Evolutionary conservation across 2,329 filamentous ascomycete species (phyloP).

Genomic region (Aspergillus sp.): DNA sequence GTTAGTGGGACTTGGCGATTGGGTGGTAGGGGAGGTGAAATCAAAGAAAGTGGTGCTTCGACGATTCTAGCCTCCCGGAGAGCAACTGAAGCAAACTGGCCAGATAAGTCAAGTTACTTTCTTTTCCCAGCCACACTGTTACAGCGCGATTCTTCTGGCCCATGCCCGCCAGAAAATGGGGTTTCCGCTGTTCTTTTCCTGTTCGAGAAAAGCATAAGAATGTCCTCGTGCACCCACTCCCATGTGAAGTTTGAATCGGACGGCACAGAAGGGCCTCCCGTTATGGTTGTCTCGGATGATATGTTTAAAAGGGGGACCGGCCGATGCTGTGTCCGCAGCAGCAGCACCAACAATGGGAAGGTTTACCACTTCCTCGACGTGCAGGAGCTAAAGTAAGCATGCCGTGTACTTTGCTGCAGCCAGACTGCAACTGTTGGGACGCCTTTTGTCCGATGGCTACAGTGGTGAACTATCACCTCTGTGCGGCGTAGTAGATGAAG

Average conservation of each 20-base stretch:
- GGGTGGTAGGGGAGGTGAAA: constrained; percentile 13
- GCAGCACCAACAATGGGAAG: not conserved
- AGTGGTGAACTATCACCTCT: not conserved
- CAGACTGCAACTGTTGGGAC: not conserved
- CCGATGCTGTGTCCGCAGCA: not conserved
- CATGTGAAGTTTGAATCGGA: constrained; percentile 19
- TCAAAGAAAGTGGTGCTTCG: constrained; percentile 11
- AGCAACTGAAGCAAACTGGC: not conserved
- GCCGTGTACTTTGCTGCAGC: constrained; percentile 3
- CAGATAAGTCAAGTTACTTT: constrained; percentile 16
- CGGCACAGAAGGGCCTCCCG: not conserved
- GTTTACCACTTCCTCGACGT: not conserved
- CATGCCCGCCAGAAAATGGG: not conserved
- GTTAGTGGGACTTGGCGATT: constrained; percentile 22
- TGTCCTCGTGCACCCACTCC: constrained; percentile 19
- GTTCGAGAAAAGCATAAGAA: constrained; percentile 12
- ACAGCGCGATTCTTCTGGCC: not conserved
- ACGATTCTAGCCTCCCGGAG: constrained; percentile 15
- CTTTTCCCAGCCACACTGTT: constrained; percentile 11
- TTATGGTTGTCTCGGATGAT: constrained; percentile 9
- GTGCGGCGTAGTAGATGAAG: not conserved
- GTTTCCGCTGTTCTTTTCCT: constrained; percentile 9
- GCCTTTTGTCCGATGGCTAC: constrained; percentile 6
- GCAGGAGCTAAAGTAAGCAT: constrained; percentile 4
- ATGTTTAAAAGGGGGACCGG: not conserved